phyloP scores from a whole-genome alignment of 306 rosid species.

The Dalbergia cultrata region DNA sequence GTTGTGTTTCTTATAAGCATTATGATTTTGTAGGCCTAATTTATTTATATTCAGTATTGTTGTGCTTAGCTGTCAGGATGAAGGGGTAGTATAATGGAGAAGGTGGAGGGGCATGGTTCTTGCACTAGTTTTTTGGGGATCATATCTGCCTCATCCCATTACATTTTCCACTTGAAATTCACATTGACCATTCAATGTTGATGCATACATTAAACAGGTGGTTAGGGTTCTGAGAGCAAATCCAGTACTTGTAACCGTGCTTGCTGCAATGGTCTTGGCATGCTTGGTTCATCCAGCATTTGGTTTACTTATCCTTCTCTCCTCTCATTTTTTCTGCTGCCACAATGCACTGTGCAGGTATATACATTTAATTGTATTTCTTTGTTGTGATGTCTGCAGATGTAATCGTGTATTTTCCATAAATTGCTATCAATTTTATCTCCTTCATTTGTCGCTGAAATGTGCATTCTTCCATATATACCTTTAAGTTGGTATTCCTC shows the following conservation, averaged over 20 bases:
- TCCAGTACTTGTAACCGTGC: slow-evolving; percentile 67
- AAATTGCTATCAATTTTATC: slow-evolving; percentile 8
- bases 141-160: slow-evolving; percentile 14
- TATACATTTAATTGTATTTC: slow-evolving; percentile 40
- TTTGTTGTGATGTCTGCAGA: not conserved
- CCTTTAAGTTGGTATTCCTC: too few relatives aligned
- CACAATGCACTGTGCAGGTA: slow-evolving; percentile 95
- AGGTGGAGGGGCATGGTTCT: slow-evolving; percentile 32
- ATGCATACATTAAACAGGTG: slow-evolving; percentile 62
- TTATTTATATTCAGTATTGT: not conserved
- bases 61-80: slow-evolving; percentile 27
- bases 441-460: not conserved
- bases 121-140: slow-evolving; percentile 14
- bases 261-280: slow-evolving; percentile 72
- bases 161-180: slow-evolving; percentile 29
- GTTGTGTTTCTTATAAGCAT: slow-evolving; percentile 29
- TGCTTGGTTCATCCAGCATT: slow-evolving; percentile 89
- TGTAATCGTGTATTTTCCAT: not conserved
- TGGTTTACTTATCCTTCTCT: slow-evolving; percentile 76
- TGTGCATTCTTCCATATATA: not conserved
- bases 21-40: not conserved
- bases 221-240: slow-evolving; percentile 71
- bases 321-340: slow-evolving; percentile 80
- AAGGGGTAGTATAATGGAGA: slow-evolving; percentile 29
- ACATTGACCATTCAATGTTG: slow-evolving; percentile 46